Percentiles rank a stretch among this genome's conserved stretches.
phyloP scores from a whole-genome alignment of 2,329 filamentous ascomycete genomes.

The Acarospora socialis region DNA sequence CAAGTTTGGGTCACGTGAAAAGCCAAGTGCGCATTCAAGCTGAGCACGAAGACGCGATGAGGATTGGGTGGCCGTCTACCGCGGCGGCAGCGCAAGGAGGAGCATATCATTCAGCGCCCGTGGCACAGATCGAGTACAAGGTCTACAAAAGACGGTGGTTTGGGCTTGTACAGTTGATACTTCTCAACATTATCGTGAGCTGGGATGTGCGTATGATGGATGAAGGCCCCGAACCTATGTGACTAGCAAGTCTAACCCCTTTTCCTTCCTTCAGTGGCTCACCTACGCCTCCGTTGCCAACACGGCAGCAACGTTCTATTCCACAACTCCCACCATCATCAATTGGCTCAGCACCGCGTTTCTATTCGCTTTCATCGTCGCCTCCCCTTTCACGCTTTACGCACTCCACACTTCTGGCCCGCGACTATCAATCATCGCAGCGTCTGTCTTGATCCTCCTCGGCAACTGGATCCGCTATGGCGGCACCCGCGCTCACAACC shows the following conservation, averaged over 20 bases:
- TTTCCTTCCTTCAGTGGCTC: conserved; percentile 53
- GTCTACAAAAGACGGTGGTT: conserved; percentile 84
- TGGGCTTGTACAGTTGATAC: conserved; percentile 65
- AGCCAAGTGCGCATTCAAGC: too few relatives aligned
- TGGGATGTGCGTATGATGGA: conserved; percentile 92
- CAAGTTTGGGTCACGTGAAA: too few relatives aligned
- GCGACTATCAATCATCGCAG: conserved; percentile 58
- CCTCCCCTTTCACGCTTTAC: conserved; percentile 62
- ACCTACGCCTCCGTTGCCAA: conserved; percentile 75
- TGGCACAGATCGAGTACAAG: too few relatives aligned
- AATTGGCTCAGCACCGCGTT: conserved; percentile 91
- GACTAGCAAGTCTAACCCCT: not conserved
- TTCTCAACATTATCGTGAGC: conserved; percentile 84
- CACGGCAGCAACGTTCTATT: conserved; percentile 60
- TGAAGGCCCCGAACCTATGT: too few relatives aligned
- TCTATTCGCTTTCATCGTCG: conserved; percentile 65
- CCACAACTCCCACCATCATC: conserved; percentile 57
- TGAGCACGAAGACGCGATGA: too few relatives aligned
- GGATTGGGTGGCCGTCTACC: too few relatives aligned
- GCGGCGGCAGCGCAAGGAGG: too few relatives aligned
- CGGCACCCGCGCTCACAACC: conserved; percentile 44
- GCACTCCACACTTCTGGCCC: conserved; percentile 64
- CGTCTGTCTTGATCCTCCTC: conserved; percentile 57
- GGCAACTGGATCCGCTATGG: conserved; percentile 90
- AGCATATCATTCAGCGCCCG: too few relatives aligned